Evolutionary conservation across 306 rosid genomes (phyloP).

Genomic region (Cucurbita moschata): DNA sequence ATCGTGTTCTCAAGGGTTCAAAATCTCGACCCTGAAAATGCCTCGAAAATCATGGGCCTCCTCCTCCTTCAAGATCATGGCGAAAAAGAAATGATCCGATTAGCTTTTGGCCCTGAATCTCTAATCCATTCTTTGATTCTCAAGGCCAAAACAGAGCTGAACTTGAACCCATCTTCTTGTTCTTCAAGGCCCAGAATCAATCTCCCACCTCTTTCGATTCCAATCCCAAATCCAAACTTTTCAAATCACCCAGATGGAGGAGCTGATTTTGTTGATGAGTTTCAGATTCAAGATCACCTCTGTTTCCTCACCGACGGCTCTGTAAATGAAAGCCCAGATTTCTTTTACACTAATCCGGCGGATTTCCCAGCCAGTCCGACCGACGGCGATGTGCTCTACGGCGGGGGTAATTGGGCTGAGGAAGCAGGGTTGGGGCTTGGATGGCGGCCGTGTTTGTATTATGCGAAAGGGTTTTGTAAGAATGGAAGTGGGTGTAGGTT

Average conservation of each 20-base stretch:
- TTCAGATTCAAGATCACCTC: conserved; percentile 74
- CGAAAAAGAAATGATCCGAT: conserved; percentile 75
- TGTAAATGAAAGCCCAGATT: conserved; percentile 54
- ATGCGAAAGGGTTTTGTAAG: conserved; percentile 86
- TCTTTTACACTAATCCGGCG: conserved; percentile 38
- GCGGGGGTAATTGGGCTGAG: conserved; percentile 54
- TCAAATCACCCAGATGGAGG: conserved; percentile 25
- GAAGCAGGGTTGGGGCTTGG: conserved; percentile 65
- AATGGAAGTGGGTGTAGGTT: conserved; percentile 77
- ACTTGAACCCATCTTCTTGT: conserved; percentile 42
- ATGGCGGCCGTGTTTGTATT: conserved; percentile 89
- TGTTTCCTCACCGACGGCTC: conserved; percentile 61
- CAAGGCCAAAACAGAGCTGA: conserved; percentile 67
- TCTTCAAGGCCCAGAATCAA: conserved; percentile 37
- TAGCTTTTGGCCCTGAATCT: conserved; percentile 88
- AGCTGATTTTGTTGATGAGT: conserved; percentile 49
- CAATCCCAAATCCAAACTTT: conserved; percentile 2
- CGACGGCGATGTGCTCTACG: conserved; percentile 21
- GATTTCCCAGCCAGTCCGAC: conserved; percentile 49
- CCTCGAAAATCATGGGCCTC: conserved; percentile 86
- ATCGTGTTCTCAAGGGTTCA: conserved; percentile 81
- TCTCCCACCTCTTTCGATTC: background rate
- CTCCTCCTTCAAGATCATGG: conserved; percentile 83
- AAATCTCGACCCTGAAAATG: conserved; percentile 84
- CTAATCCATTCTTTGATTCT: conserved; percentile 58